Percentiles rank a stretch among this genome's conserved stretches.
Conservation (phyloP, 306 rosid species). For the Quercus gilva region DNA sequence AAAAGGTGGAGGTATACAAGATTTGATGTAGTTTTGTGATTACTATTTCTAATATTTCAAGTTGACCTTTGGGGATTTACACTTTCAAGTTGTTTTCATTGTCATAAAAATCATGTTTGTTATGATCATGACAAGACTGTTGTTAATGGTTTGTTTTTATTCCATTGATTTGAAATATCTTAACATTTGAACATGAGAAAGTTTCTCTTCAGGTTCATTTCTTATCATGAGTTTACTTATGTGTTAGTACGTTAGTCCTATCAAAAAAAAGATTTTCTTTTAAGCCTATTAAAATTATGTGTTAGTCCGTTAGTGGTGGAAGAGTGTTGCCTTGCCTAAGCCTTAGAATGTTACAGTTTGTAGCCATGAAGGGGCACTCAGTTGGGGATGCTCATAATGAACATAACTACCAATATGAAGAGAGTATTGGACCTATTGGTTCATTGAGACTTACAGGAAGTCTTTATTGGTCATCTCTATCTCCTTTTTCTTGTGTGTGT, state of each 20-base stretch:
- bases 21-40: background rate
- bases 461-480: no score
- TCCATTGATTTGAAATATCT: background rate
- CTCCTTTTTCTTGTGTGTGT: background rate
- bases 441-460: background rate
- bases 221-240: background rate
- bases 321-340: background rate
- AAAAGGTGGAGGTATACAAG: background rate
- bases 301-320: background rate
- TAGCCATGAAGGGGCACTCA: background rate
- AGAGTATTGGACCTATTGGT: background rate
- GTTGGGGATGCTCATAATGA: background rate
- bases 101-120: background rate
- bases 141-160: no score
- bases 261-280: no score
- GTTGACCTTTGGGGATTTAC: no score
- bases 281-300: background rate
- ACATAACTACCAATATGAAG: background rate
- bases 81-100: background rate
- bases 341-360: background rate
- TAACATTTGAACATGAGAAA: background rate
- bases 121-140: background rate
- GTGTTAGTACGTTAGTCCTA: no score
- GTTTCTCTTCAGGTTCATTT: no score
- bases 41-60: background rate